Evolutionary conservation across 495 filamentous ascomycete genomes (phyloP).

Genomic region (Geoglossum glabrum): DNA sequence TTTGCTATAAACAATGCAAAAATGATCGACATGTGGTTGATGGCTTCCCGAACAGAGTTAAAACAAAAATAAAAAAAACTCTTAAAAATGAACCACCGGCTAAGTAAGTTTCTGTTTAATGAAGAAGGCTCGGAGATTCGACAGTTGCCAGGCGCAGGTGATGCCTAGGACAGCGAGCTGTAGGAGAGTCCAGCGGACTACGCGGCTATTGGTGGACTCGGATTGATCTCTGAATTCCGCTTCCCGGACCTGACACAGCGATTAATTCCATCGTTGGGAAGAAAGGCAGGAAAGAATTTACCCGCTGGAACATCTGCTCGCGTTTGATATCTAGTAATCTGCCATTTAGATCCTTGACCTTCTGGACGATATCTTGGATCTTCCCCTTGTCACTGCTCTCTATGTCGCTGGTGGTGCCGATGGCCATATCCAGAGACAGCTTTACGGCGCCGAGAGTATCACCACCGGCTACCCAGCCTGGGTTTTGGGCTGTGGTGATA

Average conservation of each 20-base stretch:
- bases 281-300: slow-evolving; percentile 18
- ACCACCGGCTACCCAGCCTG: slow-evolving; percentile 48
- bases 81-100: not conserved
- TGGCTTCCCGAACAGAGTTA: too few species aligned
- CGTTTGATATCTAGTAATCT: slow-evolving; percentile 74
- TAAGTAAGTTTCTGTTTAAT: slow-evolving; percentile 98
- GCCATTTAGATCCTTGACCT: slow-evolving; percentile 75
- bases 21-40: not conserved
- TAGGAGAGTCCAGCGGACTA: slow-evolving; percentile 83
- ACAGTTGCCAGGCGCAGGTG: slow-evolving; percentile 94
- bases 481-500: slow-evolving; percentile 35
- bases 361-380: slow-evolving; percentile 74
- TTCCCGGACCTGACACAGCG: slow-evolving; percentile 58
- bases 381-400: slow-evolving; percentile 88
- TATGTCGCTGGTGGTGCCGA: slow-evolving; percentile 88
- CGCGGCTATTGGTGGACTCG: slow-evolving; percentile 77
- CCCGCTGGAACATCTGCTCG: slow-evolving; percentile 92
- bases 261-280: not conserved
- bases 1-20: not conserved
- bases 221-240: slow-evolving; percentile 96
- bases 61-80: not conserved
- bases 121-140: slow-evolving; percentile 88
- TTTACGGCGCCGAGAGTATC: slow-evolving; percentile 52
- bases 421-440: slow-evolving; percentile 75
- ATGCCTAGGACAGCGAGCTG: slow-evolving; percentile 74